Evolutionary conservation across 148 eudicot genomes (phyloP), one percentile per base, ranked within the genome.

Genomic region (Nepenthes mirabilis): DNA sequence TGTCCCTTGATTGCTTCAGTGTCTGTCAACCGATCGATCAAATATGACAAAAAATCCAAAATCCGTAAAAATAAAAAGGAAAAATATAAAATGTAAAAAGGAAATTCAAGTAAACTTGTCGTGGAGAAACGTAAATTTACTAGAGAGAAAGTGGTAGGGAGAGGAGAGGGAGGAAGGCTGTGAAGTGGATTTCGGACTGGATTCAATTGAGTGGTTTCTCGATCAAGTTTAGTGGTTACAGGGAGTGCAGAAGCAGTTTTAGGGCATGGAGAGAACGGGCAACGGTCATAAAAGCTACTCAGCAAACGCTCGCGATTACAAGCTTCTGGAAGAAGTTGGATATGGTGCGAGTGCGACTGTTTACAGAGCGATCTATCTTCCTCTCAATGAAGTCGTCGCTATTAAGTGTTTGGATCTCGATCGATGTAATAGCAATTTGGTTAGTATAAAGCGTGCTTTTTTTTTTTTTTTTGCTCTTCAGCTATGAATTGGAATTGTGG

Each of bases 341-440:
- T 63, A 75, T 50, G 99, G 97, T 1, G 97, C 97, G 0, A 94
- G 99, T 57, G 99, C 97, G 5, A 86, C 89, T 6, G 99, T 94
- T 2, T 81, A 62, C 57, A 55, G 97, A 55, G 97, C 95, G 79
- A 94, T 89, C 82, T 86, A 84, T 63, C 70, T 94, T 9, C 99
- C 99, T 34, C 74, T 53, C 57, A 82, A 94, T 48, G 91, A 94
- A 63, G 85, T 86, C 32, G 80, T 94, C 54, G 99, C 99, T 43
- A 83, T 94, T 75, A 94, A 94, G 77, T 84, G 87, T 43, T 77
- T 94, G 85, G 99, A 94, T 94, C 99, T 94, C 79, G 99, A 94
- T 73, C 89, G 99, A 43, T 89, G 95, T 77, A 84, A 79, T 49
- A 79, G 84, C 75, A 93, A 88, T 78, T 83, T 89, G 80, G 97